A percentile compares a stretch with the other conserved stretches of the same genome.
Conservation (phyloP, 768 basidiomycete species). For the Tricholoma furcatifolium region DNA sequence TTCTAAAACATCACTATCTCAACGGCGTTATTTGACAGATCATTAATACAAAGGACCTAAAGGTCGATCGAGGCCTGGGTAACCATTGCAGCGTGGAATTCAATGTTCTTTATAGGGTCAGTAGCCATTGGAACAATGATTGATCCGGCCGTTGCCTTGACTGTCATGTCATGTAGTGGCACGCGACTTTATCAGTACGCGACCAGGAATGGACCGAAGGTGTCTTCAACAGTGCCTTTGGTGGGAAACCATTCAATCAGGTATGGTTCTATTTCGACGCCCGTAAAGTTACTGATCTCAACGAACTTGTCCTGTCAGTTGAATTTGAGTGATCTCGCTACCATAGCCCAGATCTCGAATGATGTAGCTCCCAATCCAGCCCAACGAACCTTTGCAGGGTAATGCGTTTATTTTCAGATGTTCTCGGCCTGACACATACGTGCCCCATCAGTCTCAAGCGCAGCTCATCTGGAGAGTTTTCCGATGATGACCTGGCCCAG, state of each 20-base stretch:
- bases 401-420: not conserved
- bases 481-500: constrained; percentile 48
- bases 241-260: constrained; percentile 32
- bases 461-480: constrained; percentile 44
- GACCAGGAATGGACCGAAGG: constrained; percentile 54
- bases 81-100: constrained; percentile 71
- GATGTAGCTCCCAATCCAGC: constrained; percentile 19
- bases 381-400: constrained; percentile 43
- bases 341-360: constrained; percentile 16
- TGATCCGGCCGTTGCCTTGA: not conserved
- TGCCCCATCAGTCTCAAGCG: constrained; percentile 29
- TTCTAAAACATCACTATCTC: not conserved
- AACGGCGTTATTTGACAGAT: constrained; percentile 17
- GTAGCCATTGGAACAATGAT: constrained; percentile 6
- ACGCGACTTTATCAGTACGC: constrained; percentile 45
- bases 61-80: constrained; percentile 50
- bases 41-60: constrained; percentile 33
- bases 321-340: constrained; percentile 22
- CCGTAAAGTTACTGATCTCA: not conserved
- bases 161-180: constrained; percentile 42
- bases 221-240: constrained; percentile 40
- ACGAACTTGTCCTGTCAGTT: constrained; percentile 8
- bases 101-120: constrained; percentile 44
- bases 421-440: not conserved
- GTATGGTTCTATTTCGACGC: constrained; percentile 15